Conservation (phyloP, 75 land plant genomes). For the Selaginella moellendorffii region DNA sequence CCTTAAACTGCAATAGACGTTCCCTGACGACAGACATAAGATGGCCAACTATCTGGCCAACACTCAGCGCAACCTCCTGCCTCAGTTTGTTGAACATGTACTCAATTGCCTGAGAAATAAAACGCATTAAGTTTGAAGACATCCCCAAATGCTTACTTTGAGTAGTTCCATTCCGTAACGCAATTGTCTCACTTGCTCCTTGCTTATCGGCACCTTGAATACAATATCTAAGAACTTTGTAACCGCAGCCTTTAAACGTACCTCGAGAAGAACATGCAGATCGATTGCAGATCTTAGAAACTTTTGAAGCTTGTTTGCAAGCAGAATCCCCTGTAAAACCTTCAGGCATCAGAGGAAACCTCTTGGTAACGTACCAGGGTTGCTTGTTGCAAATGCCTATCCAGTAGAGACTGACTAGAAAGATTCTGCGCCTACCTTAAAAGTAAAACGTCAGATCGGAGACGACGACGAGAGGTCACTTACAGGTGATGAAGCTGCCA, state of each 20-base stretch:
- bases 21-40: not conserved
- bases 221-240: no score
- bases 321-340: slow-evolving; percentile 23
- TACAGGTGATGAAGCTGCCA: not conserved
- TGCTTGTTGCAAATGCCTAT: not conserved
- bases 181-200: not conserved
- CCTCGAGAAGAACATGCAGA: slow-evolving; percentile 33
- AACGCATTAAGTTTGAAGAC: not conserved
- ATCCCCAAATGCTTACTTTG: not conserved
- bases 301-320: slow-evolving; percentile 26
- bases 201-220: not conserved
- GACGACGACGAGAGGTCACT: no score
- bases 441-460: not conserved
- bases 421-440: not conserved
- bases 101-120: not conserved
- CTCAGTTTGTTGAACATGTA: not conserved
- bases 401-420: not conserved
- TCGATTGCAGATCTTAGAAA: slow-evolving; percentile 30
- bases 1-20: not conserved
- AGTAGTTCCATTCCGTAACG: not conserved
- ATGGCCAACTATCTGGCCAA: not conserved
- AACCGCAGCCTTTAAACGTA: no score
- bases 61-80: not conserved
- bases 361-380: not conserved
- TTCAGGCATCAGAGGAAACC: not conserved